Evolutionary conservation across 495 filamentous ascomycete species (phyloP), one percentile per base, ranked within the genome.

Genomic region (Neurospora sp.): DNA sequence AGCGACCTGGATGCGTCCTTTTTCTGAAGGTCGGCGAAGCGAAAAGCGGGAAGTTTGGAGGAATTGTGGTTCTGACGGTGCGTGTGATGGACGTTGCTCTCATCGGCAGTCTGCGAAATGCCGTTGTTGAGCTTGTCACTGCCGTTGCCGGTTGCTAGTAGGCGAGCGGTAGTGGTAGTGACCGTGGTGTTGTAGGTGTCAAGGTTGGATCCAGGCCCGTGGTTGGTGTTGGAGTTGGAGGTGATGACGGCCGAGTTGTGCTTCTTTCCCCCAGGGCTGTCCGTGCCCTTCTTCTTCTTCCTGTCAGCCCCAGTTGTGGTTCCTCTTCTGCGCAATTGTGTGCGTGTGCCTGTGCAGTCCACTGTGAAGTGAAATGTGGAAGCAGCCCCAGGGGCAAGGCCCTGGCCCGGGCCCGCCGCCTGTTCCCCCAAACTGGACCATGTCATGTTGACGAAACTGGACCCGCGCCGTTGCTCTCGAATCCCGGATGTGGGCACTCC

Each of bases 21-120:
- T 71, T 83, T 83, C 53, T 37, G 35, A 37, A 83, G 78, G 78
- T 87, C 85, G 70, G 80, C 81, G 74, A 86, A 85, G 53, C 85
- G 83, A 73, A 80, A 87, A 37, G 84, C 79, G 35, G 85, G 84
- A 70, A 86, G 78, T 71, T 85, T 87, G 70, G 84, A 85, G 16
- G 84, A 84, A 41, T 82, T 87, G 76, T 86, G 81, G 73, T 78
- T 83, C 70, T 84, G 83, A 74, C 85, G 84, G 73, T 87, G 84
- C 40, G 81, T 76, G 74, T 86, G 83, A 65, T 65, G 53, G 31
- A 61, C 14, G 53, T 35, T 61, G 27, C 14, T 35, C 6, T 65
- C 53, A 37, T 8, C 27, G 16, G 6, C 14, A 65, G 27, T 37
- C 53, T 14, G 9, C 38, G 83, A 72, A 40, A 76, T 73, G 74